These are phyloP conservation scores for Hanseniaspora hatyaiensis DNA, from an alignment of 805 yeast genomes.

Conservation along the genomic window DNA sequence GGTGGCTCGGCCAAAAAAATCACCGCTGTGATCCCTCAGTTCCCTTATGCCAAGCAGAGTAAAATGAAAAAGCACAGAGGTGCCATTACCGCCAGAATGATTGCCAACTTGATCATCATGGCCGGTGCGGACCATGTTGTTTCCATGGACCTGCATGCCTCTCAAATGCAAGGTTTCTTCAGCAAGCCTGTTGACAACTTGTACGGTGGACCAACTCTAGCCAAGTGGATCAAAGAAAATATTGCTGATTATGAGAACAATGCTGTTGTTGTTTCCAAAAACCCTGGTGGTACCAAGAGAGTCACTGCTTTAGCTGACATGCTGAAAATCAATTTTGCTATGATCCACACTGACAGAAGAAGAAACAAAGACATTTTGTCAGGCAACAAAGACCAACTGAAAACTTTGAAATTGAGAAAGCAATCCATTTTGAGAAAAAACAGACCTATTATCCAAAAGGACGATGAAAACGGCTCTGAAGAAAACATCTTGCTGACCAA, in stretches of 20 bases:
- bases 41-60: conserved; percentile 92
- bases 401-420: conserved; percentile 34
- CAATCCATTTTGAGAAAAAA: conserved; percentile 39
- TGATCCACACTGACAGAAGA: conserved; percentile 97
- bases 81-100: conserved; percentile 96
- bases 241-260: conserved; percentile 75
- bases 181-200: conserved; percentile 93
- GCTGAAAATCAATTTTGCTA: conserved; percentile 88
- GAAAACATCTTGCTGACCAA: conserved; percentile 59
- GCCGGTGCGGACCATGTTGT: conserved; percentile 99
- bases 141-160: conserved; percentile 90
- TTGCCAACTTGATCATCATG: conserved; percentile 87
- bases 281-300: conserved; percentile 97
- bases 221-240: conserved; percentile 88
- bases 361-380: conserved; percentile 57
- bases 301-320: conserved; percentile 98
- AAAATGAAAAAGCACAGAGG: conserved; percentile 99
- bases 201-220: conserved; percentile 92
- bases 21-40: conserved; percentile 92
- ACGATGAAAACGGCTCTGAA: conserved; percentile 43
- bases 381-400: conserved; percentile 32
- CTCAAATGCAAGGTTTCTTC: conserved; percentile 99
- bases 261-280: conserved; percentile 86
- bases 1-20: conserved; percentile 98
- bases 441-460: conserved; percentile 33